Base-by-base conservation (phyloP, 768 basidiomycete genomes). In the Leccinum aurantiacum region DNA sequence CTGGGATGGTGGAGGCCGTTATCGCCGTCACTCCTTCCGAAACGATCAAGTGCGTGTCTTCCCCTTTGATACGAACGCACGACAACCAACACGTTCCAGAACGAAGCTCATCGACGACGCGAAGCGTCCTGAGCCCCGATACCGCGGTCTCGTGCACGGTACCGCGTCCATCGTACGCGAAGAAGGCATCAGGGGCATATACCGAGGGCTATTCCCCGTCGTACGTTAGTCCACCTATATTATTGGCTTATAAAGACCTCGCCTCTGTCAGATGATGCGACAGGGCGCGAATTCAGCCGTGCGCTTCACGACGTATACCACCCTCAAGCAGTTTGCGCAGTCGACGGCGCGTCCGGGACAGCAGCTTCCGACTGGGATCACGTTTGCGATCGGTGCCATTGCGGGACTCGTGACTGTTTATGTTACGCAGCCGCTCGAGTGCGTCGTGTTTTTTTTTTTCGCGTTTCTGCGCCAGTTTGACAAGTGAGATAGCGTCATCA, bases 231-330 rank as follows among this genome's bases (percentile, higher is more conserved):
- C 41, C 41, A 41, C 9, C 17, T 9, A n/a, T 9, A 4, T 10
- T 10, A 17, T 41, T 41, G 17, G 9, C n/a, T 41, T 38, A 4
- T 41, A 2, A 41, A 41, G 3, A 9, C n/a, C n/a, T 17, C 17
- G 17, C 38, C 35, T 53, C 19, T 13, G 15, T 7, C 69, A 97
- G 93, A 93, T 96, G 86, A 91, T 96, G 84, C 89, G 95, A 29
- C 96, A 98, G 85, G 95, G 94, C 41, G 96, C 95, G 46, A 99
- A 98, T 72, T 98, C 95, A 5, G 95, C 97, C 10, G 86, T 98
- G 31, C 84, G 96, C 33, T 98, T 98, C 78, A 95, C 95, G 52
- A 94, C 93, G 0, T 98, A 98, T 75, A 85, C 91, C 3, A 96
- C 93, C 0, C 79, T 98, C 60, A 98, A 97, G 75, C 94, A 97